Evolutionary conservation across 768 basidiomycete genomes (phyloP).

Genomic region (Clitopilus passeckerianus): DNA sequence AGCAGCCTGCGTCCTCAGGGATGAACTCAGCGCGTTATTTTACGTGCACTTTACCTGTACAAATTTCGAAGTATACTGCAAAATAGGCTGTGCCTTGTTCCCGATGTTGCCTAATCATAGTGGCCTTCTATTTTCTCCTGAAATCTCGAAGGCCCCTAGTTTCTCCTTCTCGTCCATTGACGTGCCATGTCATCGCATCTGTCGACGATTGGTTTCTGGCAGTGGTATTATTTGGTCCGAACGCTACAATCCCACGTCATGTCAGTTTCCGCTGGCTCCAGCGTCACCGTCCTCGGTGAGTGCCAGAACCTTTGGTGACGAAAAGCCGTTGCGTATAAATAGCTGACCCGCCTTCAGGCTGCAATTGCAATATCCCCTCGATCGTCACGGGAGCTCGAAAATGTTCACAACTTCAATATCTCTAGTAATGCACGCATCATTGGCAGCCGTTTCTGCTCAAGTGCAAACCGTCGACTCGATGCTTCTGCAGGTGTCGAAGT

Average conservation of each 20-base stretch:
- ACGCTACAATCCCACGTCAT: constrained; percentile 32
- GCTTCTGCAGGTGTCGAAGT: constrained; percentile 15
- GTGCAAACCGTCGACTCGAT: constrained; percentile 36
- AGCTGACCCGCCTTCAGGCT: constrained; percentile 2
- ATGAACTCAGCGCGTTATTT: not conserved
- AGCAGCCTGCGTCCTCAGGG: not conserved
- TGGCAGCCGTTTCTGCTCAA: constrained; percentile 43
- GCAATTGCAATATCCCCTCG: constrained; percentile 12
- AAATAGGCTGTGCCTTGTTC: not conserved
- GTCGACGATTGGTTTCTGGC: constrained; percentile 8
- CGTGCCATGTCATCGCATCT: constrained; percentile 12
- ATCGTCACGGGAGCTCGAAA: constrained; percentile 13
- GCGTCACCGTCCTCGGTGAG: constrained; percentile 8
- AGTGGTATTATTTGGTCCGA: constrained; percentile 9
- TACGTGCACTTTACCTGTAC: not conserved
- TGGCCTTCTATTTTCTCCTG: not conserved
- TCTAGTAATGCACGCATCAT: constrained; percentile 46
- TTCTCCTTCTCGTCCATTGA: not conserved
- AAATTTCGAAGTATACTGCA: not conserved
- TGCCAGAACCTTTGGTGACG: constrained; percentile 1
- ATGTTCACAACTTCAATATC: constrained; percentile 28
- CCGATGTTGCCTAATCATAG: not conserved
- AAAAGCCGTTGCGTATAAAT: constrained; percentile 5
- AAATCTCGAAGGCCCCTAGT: not conserved
- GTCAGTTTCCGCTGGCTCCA: constrained; percentile 20